Percentiles rank a stretch among this genome's conserved stretches.
Conservation (phyloP, 495 filamentous ascomycete genomes). For the Penicillium samsonianum region DNA sequence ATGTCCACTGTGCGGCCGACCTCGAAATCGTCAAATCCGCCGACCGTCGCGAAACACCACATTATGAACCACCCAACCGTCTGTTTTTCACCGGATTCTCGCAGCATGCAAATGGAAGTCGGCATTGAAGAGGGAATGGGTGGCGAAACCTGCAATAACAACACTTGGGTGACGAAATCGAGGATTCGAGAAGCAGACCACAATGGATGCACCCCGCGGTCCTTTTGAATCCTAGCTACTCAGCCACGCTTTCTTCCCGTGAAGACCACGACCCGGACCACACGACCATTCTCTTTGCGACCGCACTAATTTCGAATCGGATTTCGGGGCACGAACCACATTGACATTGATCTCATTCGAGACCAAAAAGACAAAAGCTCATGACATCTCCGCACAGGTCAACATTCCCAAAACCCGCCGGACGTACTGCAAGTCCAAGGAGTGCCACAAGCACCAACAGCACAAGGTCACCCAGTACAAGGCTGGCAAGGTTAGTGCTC, state of each 20-base stretch:
- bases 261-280: not conserved
- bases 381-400: conserved; percentile 55
- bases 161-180: not conserved
- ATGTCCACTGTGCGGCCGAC: conserved; percentile 24
- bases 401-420: conserved; percentile 89
- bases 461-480: conserved; percentile 98
- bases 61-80: not conserved
- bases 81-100: conserved; percentile 2
- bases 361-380: conserved; percentile 27
- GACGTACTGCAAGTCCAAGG: conserved; percentile 93
- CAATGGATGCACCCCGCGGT: conserved; percentile 1
- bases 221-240: not conserved
- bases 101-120: not conserved
- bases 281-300: conserved; percentile 9
- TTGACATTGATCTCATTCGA: conserved; percentile 11
- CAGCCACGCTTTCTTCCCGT: not conserved
- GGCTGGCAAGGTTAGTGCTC: conserved; percentile 71
- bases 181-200: not conserved
- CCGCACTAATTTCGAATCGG: conserved; percentile 18
- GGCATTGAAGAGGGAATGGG: not conserved
- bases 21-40: conserved; percentile 25
- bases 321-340: conserved; percentile 10
- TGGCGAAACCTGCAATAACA: conserved; percentile 5
- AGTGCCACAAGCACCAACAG: conserved; percentile 91
- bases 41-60: conserved; percentile 13